These are phyloP conservation scores for Thymus mandschuricus DNA, from an alignment of 257 asterid genomes.

Conservation along the genomic window DNA sequence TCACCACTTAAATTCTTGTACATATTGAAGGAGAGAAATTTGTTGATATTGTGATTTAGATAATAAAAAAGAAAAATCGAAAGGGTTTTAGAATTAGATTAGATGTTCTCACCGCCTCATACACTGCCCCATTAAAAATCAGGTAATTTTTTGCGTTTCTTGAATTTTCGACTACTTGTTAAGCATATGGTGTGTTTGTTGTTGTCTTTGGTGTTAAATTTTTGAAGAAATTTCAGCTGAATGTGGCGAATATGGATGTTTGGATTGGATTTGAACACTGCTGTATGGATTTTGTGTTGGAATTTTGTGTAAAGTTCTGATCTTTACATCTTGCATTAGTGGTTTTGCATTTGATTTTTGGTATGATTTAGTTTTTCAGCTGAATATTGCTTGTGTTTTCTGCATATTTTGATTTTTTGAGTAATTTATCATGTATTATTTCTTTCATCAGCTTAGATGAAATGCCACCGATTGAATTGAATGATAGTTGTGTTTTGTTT, in stretches of 20 bases:
- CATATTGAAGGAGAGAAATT: neutral
- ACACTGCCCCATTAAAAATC: constrained; percentile 9
- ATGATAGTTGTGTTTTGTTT: neutral
- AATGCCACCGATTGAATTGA: no score
- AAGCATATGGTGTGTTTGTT: no score
- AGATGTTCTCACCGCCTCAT: constrained; percentile 37
- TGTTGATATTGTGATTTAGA: neutral
- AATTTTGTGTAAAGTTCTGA: no score
- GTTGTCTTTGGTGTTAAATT: no score
- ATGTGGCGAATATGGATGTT: no score
- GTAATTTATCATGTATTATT: constrained; percentile 16
- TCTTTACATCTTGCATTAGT: no score
- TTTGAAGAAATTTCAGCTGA: no score
- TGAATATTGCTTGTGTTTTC: no score
- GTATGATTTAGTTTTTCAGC: no score
- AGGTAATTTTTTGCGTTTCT: constrained; percentile 32
- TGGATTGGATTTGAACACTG: no score
- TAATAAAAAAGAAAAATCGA: neutral
- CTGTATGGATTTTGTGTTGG: no score
- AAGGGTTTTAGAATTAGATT: constrained; percentile 20
- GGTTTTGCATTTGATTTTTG: no score
- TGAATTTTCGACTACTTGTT: neutral
- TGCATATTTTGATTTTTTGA: neutral
- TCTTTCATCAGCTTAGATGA: neutral
- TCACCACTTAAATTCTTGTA: neutral